Evolutionary conservation across 441 rosid species (phyloP), one percentile per base, ranked within the genome.

Genomic region (Rhodomyrtus psidioides): DNA sequence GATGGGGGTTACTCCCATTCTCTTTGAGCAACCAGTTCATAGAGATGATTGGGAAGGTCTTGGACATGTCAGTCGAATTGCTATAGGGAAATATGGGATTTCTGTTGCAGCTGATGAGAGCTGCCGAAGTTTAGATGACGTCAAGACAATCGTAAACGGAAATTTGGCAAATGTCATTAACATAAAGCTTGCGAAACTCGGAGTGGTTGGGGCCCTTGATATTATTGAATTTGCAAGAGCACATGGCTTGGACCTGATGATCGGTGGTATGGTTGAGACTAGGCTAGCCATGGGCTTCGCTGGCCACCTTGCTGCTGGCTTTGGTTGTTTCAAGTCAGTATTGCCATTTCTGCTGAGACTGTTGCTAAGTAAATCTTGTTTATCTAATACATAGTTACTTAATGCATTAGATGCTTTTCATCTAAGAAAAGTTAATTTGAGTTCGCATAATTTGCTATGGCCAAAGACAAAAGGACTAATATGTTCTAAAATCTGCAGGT

Each of bases 51-150:
- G 98, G 99, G 94, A 93, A 92, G 99, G 98, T 84, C 98, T 96
- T 55, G 94, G 96, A 55, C 90, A 88, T 30, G 98, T 97, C 88
- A 93, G 91, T 54, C 92, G 42, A 56, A 85, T 90, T 82, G 99
- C 95, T 5, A 94, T 90, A 89, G 86, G 87, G 56, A 94, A 90
- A 84, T 96, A 91, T 59, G 95, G 94, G 55, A 91, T 94, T 84
- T 94, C 96, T 53, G 94, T 97, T 87, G 98, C 97, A 59, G 99
- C 99, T 46, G 98, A 97, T 88, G 98, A 97, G 91, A 97, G 99
- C 87, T 96, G 97, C 84, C 93, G 96, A 70, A 90, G 90, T 87
- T 83, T 94, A 85, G 90, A 83, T 85, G 99, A 97, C 84, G 95
- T 93, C 82, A 90, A 91, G 90, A 95, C 86, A 92, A 95, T 97